These are phyloP conservation scores for Cystobasidium tubakii DNA, from an alignment of 768 basidiomycete species.

Conservation along the genomic window DNA sequence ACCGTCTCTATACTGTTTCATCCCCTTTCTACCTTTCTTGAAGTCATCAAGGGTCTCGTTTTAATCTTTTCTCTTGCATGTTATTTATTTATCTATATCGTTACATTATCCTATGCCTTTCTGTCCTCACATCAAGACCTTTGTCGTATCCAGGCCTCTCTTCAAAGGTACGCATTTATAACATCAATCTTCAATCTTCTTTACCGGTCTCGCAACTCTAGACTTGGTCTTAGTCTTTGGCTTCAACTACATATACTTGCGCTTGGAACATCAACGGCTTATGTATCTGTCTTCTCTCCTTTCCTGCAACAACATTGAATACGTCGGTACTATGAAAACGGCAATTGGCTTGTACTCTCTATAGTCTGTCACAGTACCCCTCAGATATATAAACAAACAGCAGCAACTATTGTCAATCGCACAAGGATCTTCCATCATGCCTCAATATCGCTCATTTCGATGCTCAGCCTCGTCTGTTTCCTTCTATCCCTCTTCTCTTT, in stretches of 20 bases:
- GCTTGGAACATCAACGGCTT: not conserved
- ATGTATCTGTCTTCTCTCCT: not conserved
- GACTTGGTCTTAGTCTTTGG: not conserved
- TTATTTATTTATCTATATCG: not conserved
- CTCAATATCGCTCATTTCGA: not conserved
- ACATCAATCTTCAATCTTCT: not conserved
- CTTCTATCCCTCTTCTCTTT: not conserved
- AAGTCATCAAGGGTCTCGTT: not conserved
- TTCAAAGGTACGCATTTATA: not conserved
- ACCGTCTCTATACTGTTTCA: too few species aligned
- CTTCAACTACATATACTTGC: not conserved
- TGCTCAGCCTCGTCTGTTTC: not conserved
- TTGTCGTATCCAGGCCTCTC: not conserved
- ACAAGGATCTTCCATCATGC: not conserved
- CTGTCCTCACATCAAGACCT: too few species aligned
- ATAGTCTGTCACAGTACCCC: not conserved
- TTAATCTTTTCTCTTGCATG: not conserved
- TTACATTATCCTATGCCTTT: not conserved
- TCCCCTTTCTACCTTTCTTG: too few species aligned
- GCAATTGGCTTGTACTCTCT: not conserved
- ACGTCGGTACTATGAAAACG: not conserved
- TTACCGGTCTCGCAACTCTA: not conserved
- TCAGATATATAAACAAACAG: not conserved
- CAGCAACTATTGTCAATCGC: not conserved
- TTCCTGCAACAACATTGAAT: not conserved